These are phyloP conservation scores for Sugiyamaella boreocaroliniensis DNA, from an alignment of 805 yeast genomes.

Conservation along the genomic window DNA sequence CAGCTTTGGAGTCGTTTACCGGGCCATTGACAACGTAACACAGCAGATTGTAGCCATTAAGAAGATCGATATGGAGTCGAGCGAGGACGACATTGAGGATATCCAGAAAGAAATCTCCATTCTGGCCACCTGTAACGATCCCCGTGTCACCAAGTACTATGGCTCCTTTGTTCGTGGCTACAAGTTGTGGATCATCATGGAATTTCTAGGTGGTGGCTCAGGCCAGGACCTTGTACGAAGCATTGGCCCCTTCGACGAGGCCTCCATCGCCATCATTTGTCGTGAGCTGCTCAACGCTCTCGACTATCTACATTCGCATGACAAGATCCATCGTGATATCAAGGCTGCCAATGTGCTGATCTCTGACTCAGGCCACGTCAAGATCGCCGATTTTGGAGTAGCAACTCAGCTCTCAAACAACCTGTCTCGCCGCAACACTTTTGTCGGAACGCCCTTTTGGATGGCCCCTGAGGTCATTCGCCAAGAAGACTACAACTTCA, in stretches of 20 bases:
- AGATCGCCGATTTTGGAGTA: slow-evolving; percentile 93
- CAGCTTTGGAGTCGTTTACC: slow-evolving; percentile 70
- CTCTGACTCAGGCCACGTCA: slow-evolving; percentile 64
- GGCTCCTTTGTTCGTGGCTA: slow-evolving; percentile 67
- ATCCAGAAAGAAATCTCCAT: slow-evolving; percentile 67
- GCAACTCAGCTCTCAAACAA: slow-evolving; percentile 70
- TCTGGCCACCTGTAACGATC: slow-evolving; percentile 56
- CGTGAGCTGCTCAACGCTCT: slow-evolving; percentile 54
- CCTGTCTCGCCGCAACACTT: slow-evolving; percentile 42
- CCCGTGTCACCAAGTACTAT: slow-evolving; percentile 57
- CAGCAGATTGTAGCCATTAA: slow-evolving; percentile 16
- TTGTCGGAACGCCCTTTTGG: slow-evolving; percentile 66
- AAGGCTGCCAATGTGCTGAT: slow-evolving; percentile 87
- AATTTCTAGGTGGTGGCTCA: slow-evolving; percentile 72
- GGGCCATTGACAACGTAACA: slow-evolving; percentile 44
- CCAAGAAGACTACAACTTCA: slow-evolving; percentile 68
- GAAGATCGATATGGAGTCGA: slow-evolving; percentile 60
- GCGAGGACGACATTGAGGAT: slow-evolving; percentile 62
- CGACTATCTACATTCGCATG: slow-evolving; percentile 58
- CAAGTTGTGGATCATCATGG: slow-evolving; percentile 78
- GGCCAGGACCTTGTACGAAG: slow-evolving; percentile 49
- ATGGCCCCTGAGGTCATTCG: slow-evolving; percentile 98
- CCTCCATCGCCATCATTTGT: slow-evolving; percentile 46
- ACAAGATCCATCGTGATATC: slow-evolving; percentile 83
- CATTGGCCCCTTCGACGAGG: slow-evolving; percentile 47